Percentiles rank a stretch among this genome's conserved stretches.
Conservation (phyloP, 352 stramenopile genomes). For the Phytophthora idaei region DNA sequence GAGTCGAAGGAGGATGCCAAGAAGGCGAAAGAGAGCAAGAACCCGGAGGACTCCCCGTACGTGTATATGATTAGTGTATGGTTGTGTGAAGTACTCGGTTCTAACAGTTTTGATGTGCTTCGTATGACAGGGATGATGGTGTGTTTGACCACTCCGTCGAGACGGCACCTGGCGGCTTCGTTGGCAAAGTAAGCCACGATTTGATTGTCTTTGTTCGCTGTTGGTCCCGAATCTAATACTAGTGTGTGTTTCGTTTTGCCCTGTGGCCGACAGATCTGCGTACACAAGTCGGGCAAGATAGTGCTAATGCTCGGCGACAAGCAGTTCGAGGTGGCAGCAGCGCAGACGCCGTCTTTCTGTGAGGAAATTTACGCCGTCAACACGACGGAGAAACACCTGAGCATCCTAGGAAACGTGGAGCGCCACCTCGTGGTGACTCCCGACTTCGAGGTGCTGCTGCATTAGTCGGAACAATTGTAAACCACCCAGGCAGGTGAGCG, state of each 20-base stretch:
- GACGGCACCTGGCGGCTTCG: constrained; percentile 73
- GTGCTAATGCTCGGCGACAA: constrained; percentile 88
- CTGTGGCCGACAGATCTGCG: constrained; percentile 54
- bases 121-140: constrained; percentile 49
- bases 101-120: constrained; percentile 13
- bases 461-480: constrained; percentile 39
- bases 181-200: constrained; percentile 70
- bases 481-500: not conserved
- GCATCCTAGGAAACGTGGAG: constrained; percentile 73
- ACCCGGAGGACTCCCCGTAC: constrained; percentile 33
- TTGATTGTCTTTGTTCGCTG: not conserved
- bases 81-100: not conserved
- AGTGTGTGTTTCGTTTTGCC: not conserved
- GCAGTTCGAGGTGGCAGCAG: constrained; percentile 80
- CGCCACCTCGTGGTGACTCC: constrained; percentile 86
- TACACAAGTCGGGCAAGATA: constrained; percentile 86
- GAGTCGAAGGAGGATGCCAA: constrained; percentile 22
- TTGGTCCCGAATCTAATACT: not conserved
- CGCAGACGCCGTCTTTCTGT: constrained; percentile 82
- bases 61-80: constrained; percentile 1
- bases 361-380: constrained; percentile 88
- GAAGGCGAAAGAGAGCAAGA: constrained; percentile 20
- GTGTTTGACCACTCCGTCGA: constrained; percentile 75
- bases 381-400: constrained; percentile 70
- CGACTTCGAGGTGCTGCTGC: constrained; percentile 84